Conservation (phyloP, 306 rosid genomes). For the Myrica gale region DNA sequence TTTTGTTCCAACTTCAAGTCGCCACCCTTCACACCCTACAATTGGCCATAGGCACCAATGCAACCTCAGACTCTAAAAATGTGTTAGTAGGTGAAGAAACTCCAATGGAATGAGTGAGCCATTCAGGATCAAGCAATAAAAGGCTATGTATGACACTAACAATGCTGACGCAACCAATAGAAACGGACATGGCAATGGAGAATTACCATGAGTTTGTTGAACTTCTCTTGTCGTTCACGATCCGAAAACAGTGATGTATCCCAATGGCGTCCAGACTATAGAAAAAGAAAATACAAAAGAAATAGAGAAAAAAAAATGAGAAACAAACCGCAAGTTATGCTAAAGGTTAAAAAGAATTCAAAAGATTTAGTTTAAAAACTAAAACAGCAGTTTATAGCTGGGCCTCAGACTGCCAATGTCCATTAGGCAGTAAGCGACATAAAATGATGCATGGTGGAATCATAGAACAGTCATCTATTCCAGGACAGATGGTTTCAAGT, state of each 20-base stretch:
- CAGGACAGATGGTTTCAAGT: neutral
- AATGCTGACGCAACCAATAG: conserved; percentile 5
- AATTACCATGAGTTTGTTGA: conserved; percentile 98
- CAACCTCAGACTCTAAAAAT: conserved; percentile 98
- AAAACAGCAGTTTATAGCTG: conserved; percentile 18
- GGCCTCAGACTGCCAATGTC: conserved; percentile 1
- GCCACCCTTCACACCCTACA: conserved; percentile 97
- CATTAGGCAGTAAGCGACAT: conserved; percentile 9
- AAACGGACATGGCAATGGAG: conserved; percentile 11
- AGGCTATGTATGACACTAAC: conserved; percentile 19
- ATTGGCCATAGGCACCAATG: conserved; percentile 98
- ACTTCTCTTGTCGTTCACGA: conserved; percentile 90
- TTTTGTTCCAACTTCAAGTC: conserved; percentile 60
- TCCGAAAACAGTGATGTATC: conserved; percentile 68
- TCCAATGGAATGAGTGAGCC: conserved; percentile 38
- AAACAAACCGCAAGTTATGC: conserved; percentile 18
- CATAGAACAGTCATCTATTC: neutral
- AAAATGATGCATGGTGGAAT: neutral
- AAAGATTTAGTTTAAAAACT: neutral
- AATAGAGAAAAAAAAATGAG: conserved; percentile 13
- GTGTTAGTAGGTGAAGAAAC: conserved; percentile 83
- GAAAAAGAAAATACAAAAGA: conserved; percentile 18
- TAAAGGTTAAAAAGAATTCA: neutral
- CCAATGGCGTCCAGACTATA: conserved; percentile 84
- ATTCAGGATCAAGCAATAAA: conserved; percentile 36